phyloP scores from a whole-genome alignment of 495 filamentous ascomycete species.

The Trichoderma erinaceum region DNA sequence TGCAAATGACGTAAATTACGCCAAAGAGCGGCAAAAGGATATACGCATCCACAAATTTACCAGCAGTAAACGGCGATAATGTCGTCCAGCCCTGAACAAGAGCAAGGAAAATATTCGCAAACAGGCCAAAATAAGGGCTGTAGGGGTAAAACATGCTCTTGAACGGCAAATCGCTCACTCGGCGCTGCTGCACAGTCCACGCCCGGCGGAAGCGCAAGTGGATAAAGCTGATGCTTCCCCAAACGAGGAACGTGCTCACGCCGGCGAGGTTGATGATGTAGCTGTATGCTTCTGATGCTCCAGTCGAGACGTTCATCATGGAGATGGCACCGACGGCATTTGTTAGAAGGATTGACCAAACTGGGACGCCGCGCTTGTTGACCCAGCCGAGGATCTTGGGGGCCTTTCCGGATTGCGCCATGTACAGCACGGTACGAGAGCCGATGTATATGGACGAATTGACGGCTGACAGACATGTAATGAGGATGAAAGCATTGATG shows the following conservation, averaged over 20 bases:
- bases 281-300: constrained; percentile 50
- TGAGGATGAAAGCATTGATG: constrained; percentile 66
- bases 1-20: constrained; percentile 53
- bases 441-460: constrained; percentile 66
- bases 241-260: constrained; percentile 63
- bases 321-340: constrained; percentile 62
- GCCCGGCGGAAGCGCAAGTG: constrained; percentile 62
- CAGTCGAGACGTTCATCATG: constrained; percentile 56
- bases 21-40: constrained; percentile 60
- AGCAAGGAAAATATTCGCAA: constrained; percentile 55
- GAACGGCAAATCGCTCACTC: constrained; percentile 49
- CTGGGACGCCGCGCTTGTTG: constrained; percentile 59
- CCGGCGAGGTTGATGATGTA: constrained; percentile 45
- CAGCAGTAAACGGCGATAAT: constrained; percentile 51
- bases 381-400: constrained; percentile 59
- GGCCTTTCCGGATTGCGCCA: constrained; percentile 59
- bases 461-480: constrained; percentile 62
- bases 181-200: constrained; percentile 50
- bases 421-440: constrained; percentile 59
- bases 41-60: constrained; percentile 61
- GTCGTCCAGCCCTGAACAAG: constrained; percentile 57
- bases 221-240: constrained; percentile 57
- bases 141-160: constrained; percentile 54
- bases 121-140: constrained; percentile 56
- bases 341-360: constrained; percentile 54